Conservation (phyloP, 192 early-diverging fungal species). For the Backusella luteola region DNA sequence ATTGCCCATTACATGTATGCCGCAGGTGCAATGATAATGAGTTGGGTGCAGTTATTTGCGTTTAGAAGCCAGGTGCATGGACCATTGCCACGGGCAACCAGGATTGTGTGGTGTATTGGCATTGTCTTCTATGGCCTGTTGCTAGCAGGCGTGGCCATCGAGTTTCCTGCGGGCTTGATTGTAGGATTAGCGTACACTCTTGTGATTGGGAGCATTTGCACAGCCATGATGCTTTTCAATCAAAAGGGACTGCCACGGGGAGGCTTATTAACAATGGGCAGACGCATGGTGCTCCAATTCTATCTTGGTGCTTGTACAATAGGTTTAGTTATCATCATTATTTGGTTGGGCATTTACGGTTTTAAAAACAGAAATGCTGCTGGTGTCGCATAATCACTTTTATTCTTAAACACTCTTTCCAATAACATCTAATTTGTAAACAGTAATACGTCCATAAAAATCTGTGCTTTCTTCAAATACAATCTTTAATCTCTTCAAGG, state of each 20-base stretch:
- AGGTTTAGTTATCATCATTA: conserved; percentile 35
- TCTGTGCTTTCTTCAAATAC: conserved; percentile 77
- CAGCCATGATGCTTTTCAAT: conserved; percentile 23
- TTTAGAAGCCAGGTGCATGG: conserved; percentile 44
- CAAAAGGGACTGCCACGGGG: conserved; percentile 3
- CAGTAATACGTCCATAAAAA: conserved; percentile 81
- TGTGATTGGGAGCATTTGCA: conserved; percentile 24
- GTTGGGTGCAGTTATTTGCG: conserved; percentile 45
- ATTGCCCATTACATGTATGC: conserved; percentile 57
- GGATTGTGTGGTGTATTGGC: conserved; percentile 26
- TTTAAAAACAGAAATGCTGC: conserved; percentile 34
- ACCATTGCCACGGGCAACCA: conserved; percentile 11
- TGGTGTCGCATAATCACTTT: conserved; percentile 13
- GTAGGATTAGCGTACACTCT: conserved; percentile 38
- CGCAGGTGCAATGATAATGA: conserved; percentile 48
- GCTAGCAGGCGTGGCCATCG: conserved; percentile 38
- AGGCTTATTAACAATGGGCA: conserved; percentile 36
- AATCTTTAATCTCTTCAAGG: conserved; percentile 53
- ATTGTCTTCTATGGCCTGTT: conserved; percentile 32
- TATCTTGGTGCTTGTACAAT: conserved; percentile 35
- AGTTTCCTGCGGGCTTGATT: conserved; percentile 37
- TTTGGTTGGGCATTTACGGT: conserved; percentile 39
- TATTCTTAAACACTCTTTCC: conserved; percentile 32
- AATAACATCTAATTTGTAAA: conserved; percentile 72
- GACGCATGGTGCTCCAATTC: conserved; percentile 41